Conservation (phyloP, 2,329 filamentous ascomycete species). For the Microdochium trichocladiopsis region DNA sequence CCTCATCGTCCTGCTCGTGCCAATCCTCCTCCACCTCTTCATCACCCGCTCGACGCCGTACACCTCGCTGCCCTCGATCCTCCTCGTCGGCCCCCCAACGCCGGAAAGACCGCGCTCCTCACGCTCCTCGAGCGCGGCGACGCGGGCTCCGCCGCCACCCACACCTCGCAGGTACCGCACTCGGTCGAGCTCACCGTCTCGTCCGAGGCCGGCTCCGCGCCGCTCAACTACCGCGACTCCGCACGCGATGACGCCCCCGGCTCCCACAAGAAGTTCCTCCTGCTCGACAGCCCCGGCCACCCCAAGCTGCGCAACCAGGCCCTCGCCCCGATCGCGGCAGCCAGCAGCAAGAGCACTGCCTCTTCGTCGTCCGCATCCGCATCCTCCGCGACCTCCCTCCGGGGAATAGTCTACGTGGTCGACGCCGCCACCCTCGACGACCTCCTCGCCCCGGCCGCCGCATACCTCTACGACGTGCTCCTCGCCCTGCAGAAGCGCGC, state of each 20-base stretch:
- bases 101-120: conserved; percentile 84
- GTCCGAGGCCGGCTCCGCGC: conserved; percentile 31
- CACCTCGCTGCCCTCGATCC: conserved; percentile 64
- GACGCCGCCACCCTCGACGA: conserved; percentile 68
- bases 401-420: conserved; percentile 78
- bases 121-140: conserved; percentile 60
- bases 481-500: conserved; percentile 71
- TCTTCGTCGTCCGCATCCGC: neutral
- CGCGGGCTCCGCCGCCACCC: conserved; percentile 34
- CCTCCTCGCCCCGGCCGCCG: conserved; percentile 64
- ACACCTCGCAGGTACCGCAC: conserved; percentile 45
- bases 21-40: conserved; percentile 69
- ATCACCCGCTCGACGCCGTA: conserved; percentile 63
- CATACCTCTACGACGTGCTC: conserved; percentile 86
- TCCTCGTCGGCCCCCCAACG: conserved; percentile 73
- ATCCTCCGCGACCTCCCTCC: conserved; percentile 7
- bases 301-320: conserved; percentile 79
- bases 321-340: conserved; percentile 37
- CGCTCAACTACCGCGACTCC: conserved; percentile 30
- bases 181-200: conserved; percentile 49
- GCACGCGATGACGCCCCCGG: conserved; percentile 49
- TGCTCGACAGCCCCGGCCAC: conserved; percentile 90
- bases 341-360: conserved; percentile 1
- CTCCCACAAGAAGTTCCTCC: conserved; percentile 61
- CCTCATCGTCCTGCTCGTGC: conserved; percentile 63